Conservation (phyloP, 768 basidiomycete species). For the Trametes cingulata region DNA sequence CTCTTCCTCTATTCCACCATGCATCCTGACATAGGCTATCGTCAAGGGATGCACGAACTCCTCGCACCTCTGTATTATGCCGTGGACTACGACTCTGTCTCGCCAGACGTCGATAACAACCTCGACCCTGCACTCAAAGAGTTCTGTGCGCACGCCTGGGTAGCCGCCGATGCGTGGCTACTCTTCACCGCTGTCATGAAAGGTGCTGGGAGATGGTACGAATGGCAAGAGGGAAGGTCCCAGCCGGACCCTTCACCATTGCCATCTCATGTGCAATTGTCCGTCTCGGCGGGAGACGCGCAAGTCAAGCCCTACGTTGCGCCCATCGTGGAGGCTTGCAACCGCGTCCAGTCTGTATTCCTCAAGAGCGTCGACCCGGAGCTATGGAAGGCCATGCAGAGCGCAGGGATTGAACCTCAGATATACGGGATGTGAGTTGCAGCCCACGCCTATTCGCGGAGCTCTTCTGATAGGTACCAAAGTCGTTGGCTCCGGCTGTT, state of each 20-base stretch:
- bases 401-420: conserved; percentile 89
- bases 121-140: conserved; percentile 48
- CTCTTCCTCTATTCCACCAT: conserved; percentile 81
- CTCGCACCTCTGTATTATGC: conserved; percentile 86
- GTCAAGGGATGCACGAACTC: conserved; percentile 99
- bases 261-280: conserved; percentile 46
- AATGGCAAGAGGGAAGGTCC: conserved; percentile 40
- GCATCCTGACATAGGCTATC: conserved; percentile 85
- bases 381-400: conserved; percentile 73
- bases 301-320: conserved; percentile 68
- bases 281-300: conserved; percentile 44
- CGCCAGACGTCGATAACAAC: conserved; percentile 33
- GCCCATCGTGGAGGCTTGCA: conserved; percentile 85
- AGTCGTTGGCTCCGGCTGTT: conserved; percentile 94
- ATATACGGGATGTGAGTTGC: conserved; percentile 89
- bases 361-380: conserved; percentile 79
- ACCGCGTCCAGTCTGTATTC: conserved; percentile 71
- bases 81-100: conserved; percentile 78
- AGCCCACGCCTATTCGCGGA: neutral
- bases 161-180: conserved; percentile 86
- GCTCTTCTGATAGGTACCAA: conserved; percentile 15
- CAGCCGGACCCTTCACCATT: conserved; percentile 36
- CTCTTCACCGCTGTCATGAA: conserved; percentile 84
- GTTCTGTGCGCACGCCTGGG: conserved; percentile 65
- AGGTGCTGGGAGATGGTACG: conserved; percentile 73